Evolutionary conservation across 495 filamentous ascomycete genomes (phyloP).

Genomic region (Neurospora discreta): DNA sequence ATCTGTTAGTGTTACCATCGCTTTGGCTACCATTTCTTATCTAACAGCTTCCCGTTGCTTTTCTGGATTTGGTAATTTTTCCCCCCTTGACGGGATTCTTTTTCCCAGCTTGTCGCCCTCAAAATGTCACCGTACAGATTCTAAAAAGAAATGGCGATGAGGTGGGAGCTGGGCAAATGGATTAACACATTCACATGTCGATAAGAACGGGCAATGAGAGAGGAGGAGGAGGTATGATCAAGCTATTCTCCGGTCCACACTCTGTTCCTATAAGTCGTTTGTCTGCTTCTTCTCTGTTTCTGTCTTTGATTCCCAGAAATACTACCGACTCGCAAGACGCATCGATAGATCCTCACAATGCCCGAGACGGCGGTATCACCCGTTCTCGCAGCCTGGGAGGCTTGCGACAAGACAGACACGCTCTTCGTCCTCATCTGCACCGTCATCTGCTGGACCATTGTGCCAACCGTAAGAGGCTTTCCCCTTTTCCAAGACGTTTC

Average conservation of each 20-base stretch:
- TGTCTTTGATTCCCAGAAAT: neutral
- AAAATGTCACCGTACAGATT: neutral
- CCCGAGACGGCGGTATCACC: conserved; percentile 9
- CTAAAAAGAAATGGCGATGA: neutral
- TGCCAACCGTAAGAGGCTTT: conserved; percentile 13
- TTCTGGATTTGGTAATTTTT: neutral
- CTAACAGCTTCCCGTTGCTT: neutral
- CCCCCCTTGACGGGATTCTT: neutral
- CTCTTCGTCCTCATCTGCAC: conserved; percentile 21
- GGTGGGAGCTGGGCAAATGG: neutral
- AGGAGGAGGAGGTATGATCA: neutral
- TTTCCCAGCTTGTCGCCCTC: neutral
- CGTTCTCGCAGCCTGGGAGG: conserved; percentile 15
- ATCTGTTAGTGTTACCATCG: neutral
- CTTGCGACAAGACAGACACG: conserved; percentile 18
- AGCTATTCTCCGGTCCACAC: neutral
- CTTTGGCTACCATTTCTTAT: too few relatives aligned
- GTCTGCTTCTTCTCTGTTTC: neutral
- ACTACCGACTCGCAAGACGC: neutral
- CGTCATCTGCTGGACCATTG: conserved; percentile 20
- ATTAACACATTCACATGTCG: neutral
- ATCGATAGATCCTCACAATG: neutral
- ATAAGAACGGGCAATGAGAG: neutral
- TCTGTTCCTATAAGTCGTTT: neutral
- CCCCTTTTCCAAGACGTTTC: neutral